Percentiles rank a stretch among this genome's conserved stretches.
Conservation (phyloP, 2,329 filamentous ascomycete species). For the Colletotrichum cordylinicola region DNA sequence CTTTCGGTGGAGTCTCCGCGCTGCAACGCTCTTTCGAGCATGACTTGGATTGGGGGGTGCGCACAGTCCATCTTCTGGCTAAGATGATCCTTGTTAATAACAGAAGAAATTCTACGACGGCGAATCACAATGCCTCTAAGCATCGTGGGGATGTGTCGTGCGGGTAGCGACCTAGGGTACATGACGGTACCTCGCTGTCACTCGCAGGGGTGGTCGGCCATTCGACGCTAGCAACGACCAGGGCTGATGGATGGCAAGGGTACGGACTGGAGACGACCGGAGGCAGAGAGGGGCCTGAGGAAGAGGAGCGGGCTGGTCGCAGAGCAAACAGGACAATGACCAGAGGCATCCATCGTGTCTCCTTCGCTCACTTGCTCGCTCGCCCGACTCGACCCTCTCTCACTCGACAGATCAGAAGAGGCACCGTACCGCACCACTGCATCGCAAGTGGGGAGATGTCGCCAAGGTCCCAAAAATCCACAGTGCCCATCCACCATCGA, state of each 20-base stretch:
- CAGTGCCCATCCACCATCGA: conserved; percentile 6
- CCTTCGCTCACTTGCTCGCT: background rate
- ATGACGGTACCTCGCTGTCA: background rate
- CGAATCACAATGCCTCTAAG: conserved; percentile 1
- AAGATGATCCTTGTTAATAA: background rate
- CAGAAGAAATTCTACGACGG: conserved; percentile 7
- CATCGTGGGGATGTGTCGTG: conserved; percentile 5
- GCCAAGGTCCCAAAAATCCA: conserved; percentile 6
- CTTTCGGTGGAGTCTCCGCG: conserved; percentile 6
- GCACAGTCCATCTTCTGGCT: conserved; percentile 5
- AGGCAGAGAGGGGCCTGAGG: background rate
- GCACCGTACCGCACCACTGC: background rate
- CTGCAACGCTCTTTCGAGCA: conserved; percentile 9
- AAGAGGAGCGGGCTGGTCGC: background rate
- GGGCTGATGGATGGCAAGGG: conserved; percentile 5
- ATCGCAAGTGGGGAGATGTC: background rate
- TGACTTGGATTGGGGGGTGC: conserved; percentile 6
- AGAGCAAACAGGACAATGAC: background rate
- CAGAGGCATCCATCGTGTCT: conserved; percentile 3
- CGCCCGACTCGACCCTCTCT: background rate
- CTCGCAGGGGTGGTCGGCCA: background rate
- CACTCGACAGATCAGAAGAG: background rate
- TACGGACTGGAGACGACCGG: background rate
- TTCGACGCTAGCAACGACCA: conserved; percentile 20
- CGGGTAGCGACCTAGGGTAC: conserved; percentile 2